Evolutionary conservation across 2,329 filamentous ascomycete genomes (phyloP), one percentile per base, ranked within the genome.

Genomic region (Zasmidium cellare): DNA sequence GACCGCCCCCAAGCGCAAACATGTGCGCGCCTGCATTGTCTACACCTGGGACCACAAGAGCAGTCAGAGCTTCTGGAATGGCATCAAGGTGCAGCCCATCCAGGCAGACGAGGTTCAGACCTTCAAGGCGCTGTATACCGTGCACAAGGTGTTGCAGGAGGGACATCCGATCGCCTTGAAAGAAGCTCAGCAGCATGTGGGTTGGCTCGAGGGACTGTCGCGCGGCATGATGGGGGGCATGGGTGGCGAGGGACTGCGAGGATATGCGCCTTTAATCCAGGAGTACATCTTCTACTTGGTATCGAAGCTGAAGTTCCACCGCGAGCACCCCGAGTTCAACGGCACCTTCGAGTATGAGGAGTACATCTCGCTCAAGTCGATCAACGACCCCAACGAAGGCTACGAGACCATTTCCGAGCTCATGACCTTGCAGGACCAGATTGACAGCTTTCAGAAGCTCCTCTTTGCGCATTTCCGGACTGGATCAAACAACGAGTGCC

Each of bases 1-100:
- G 75, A 85, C 84, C 46, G 86, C 86, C 18, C 86, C 86, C 23
- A 88, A 88, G 79, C 82, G 86, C 84, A 99, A 99, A 79, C 94
- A 99, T 89, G 94, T 99, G 58, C 90, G 94, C 72, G 92, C 90
- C 75, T 96, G 91, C 73, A 99, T 99, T 70, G 93, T 99, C 47
- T 97, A 97, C 76, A 97, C 93, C 58, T 99, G 94, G 94, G 94
- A 99, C 77, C 92, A 99, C 80, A 96, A 96, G 79, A 96, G 89
- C 65, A 96, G 92, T 45, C 83, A 87, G 73, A 91, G 92, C 72
- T 99, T 99, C 76, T 99, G 94, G 94, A 87, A 91, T 57, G 93
- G 92, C 73, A 96, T 99, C 84, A 99, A 99, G 86, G 92, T 97
- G 89, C 93, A 97, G 79, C 94, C 94, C n/a, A 92, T 99, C 71